A percentile compares a stretch with the other conserved stretches of the same genome.
These are phyloP conservation scores for Cyamopsis tetragonoloba DNA, from an alignment of 306 rosid species.

Conservation along the genomic window DNA sequence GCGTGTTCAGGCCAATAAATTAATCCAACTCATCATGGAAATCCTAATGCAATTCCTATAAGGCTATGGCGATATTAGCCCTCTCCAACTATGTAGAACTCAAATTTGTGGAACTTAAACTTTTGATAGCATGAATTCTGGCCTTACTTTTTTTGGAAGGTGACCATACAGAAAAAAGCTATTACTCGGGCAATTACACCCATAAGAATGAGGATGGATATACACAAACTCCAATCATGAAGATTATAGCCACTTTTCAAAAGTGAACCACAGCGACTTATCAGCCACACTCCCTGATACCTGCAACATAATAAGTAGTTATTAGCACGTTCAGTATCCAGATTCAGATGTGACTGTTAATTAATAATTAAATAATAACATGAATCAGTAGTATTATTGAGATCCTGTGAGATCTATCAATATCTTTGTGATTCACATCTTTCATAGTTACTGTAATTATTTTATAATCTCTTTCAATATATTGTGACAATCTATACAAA, in stretches of 20 bases:
- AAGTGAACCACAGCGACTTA: conserved; percentile 74
- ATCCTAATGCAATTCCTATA: not conserved
- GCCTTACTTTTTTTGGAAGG: conserved; percentile 63
- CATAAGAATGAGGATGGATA: conserved; percentile 50
- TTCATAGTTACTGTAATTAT: too few species aligned
- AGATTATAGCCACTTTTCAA: conserved; percentile 55
- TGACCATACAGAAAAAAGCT: conserved; percentile 65
- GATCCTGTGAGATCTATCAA: too few species aligned
- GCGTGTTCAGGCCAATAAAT: not conserved
- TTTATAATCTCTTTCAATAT: too few species aligned
- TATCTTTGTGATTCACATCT: too few species aligned
- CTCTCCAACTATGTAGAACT: not conserved
- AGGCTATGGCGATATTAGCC: not conserved
- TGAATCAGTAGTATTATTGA: too few species aligned
- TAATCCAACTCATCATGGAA: too few species aligned
- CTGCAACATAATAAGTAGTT: conserved; percentile 38
- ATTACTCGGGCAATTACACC: conserved; percentile 55
- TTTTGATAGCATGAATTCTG: conserved; percentile 8
- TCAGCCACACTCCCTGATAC: conserved; percentile 92
- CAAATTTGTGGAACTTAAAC: not conserved
- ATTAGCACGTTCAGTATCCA: not conserved
- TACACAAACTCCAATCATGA: conserved; percentile 73
- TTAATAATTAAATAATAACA: not conserved
- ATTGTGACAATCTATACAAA: too few species aligned
- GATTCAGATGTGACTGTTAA: not conserved